Base-by-base conservation (phyloP, 805 yeast species). In the Grigorovia yakushimaensis region DNA sequence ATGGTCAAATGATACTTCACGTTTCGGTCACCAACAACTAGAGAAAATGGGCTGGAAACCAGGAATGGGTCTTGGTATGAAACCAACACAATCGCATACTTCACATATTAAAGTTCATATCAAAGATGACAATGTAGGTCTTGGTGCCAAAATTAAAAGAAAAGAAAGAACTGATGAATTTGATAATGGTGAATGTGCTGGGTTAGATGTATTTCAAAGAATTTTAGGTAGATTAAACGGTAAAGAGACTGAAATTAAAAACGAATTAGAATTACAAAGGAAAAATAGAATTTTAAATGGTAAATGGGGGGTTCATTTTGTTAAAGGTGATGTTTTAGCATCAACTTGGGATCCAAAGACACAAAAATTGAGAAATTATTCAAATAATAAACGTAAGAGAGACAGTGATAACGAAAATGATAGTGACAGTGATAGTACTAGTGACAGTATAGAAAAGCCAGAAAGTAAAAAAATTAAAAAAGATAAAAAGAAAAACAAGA, bases 161-260 rank as follows among this genome's bases (percentile, higher is more conserved):
- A 73, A 74, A 47, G 72, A 71, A 39, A 76, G 77, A 54, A 75
- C 70, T 41, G 93, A 82, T 54, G 86, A 78, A 53, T 79, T 82
- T 56, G 88, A 82, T 55, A 76, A 79, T 53, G 95, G 87, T 49
- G 95, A 87, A 54, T 81, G 91, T 54, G 84, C 88, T 10, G 96
- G 97, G 3, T 72, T 91, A 39, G 98, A 93, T 64, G 95, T 84
- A 3, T 91, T 93, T 62, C 98, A 91, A 69, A 75, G 94, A 55
- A 77, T 91, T 42, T 70, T 91, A 51, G 97, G 97, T 10, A 77
- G 88, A 61, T 73, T 91, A 51, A 91, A 91, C 62, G 97, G 97
- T 42, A 84, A 81, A 55, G 91, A 83, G 58, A 84, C 79, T 33
- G 76, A 73, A 48, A 76, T 84, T 22, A 69, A 70, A 48, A 69